Evolutionary conservation across 2,329 filamentous ascomycete species (phyloP).

Genomic region (Aspergillus sp.): DNA sequence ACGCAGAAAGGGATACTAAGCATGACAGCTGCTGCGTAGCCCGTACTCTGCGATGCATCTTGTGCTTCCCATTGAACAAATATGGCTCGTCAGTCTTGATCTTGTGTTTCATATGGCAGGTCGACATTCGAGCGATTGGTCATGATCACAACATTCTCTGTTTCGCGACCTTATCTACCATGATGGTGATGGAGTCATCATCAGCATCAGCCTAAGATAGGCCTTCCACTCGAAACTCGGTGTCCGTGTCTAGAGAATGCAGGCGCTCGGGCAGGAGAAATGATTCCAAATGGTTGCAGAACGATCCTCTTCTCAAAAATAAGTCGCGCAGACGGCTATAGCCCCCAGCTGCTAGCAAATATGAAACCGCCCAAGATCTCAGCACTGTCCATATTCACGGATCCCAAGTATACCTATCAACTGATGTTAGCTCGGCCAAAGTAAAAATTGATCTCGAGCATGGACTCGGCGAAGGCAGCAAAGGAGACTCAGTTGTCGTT

Average conservation of each 20-base stretch:
- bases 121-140: conserved; percentile 7
- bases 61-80: conserved; percentile 1
- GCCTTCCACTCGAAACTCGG: not conserved
- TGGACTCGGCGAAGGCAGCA: not conserved
- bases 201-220: not conserved
- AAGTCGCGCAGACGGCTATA: not conserved
- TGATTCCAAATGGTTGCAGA: not conserved
- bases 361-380: not conserved
- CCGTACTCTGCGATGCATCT: conserved; percentile 13
- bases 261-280: not conserved
- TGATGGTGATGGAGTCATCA: not conserved
- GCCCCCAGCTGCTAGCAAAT: not conserved
- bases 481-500: not conserved
- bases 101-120: conserved; percentile 6
- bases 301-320: not conserved
- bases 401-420: not conserved
- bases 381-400: not conserved
- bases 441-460: not conserved
- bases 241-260: not conserved
- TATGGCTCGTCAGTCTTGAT: not conserved
- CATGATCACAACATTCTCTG: not conserved
- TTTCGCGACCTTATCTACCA: not conserved
- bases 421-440: not conserved
- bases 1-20: conserved; percentile 8
- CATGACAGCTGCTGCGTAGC: conserved; percentile 11